Evolutionary conservation across 768 basidiomycete species (phyloP), one percentile per base, ranked within the genome.

Genomic region (Lactifluus volemus): DNA sequence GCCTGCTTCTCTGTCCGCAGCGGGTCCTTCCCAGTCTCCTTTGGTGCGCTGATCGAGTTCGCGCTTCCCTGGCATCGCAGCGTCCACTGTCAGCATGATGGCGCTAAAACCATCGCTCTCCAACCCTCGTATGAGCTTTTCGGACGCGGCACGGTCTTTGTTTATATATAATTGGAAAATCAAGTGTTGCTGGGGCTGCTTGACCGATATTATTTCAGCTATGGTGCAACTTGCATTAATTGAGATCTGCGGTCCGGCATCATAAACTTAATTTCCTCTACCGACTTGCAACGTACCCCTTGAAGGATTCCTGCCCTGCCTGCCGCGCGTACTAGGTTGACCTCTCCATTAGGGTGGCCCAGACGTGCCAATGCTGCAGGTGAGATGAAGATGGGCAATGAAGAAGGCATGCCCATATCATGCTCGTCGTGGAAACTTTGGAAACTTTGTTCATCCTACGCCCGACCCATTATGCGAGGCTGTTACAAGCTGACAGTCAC

Each of bases 281-380:
- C 38, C 34, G 25, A 48, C n/a, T 21, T 7, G 54, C 42, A 38
- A 67, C 77, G 72, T 44, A 80, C 78, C n/a, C 76, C 73, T 51
- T 81, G 79, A 5, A 80, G 64, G 65, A 80, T 76, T 11, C 78
- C 78, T 19, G 71, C 70, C 44, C 68, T 64, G 8, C 75, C 78
- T 5, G 79, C 77, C 1, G 75, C 79, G 19, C 73, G 71, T 4
- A 74, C 74, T 21, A 80, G 65, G 58, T 79, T 79, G 60, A 75
- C 71, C 66, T 82, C 81, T 25, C 81, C 81, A 19, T 77, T 71
- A 2, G 78, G 79, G 63, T 81, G 79, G 3, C 79, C 81, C 2
- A 79, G 70, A 2, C 70, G 67, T 9, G 72, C 73, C 44, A 73
- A 66, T n/a, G 76, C 78, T 6, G 76, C 72, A n/a, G 73, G 78